Conservation (phyloP, 1,139 yeast genomes). For the Candida labiduridarum region DNA sequence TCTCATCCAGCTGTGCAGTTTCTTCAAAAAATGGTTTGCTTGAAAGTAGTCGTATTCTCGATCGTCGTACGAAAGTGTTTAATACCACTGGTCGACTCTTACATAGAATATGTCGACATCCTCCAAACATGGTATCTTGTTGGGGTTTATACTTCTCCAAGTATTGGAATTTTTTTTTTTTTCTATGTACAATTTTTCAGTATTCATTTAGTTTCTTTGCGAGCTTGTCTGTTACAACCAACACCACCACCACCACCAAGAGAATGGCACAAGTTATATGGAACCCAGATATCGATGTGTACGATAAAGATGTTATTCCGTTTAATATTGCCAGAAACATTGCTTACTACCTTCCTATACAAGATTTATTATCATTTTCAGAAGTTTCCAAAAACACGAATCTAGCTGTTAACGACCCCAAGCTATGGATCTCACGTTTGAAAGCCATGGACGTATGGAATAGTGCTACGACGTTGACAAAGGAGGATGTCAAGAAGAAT, state of each 20-base stretch:
- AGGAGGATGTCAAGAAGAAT: slow-evolving; percentile 12
- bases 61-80: slow-evolving; percentile 11
- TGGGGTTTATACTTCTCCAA: background rate
- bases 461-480: slow-evolving; percentile 15
- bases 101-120: slow-evolving; percentile 1
- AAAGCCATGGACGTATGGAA: slow-evolving; percentile 54
- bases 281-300: slow-evolving; percentile 52
- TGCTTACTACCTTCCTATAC: slow-evolving; percentile 37
- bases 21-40: slow-evolving; percentile 9
- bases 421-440: slow-evolving; percentile 56
- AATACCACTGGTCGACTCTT: slow-evolving; percentile 7
- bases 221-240: background rate
- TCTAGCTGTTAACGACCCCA: slow-evolving; percentile 38
- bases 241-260: background rate
- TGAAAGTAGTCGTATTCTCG: slow-evolving; percentile 7
- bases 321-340: slow-evolving; percentile 39
- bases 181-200: background rate
- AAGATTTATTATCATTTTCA: slow-evolving; percentile 39
- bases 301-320: slow-evolving; percentile 46
- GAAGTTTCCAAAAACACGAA: slow-evolving; percentile 42
- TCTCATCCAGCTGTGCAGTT: background rate
- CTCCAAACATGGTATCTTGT: background rate
- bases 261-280: slow-evolving; percentile 51
- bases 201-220: background rate
- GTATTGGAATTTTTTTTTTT: background rate